Percentiles rank a stretch among this genome's conserved stretches.
Evolutionary conservation across 129 eudicot genomes (phyloP).

Genomic region (Saposhnikovia divaricata): DNA sequence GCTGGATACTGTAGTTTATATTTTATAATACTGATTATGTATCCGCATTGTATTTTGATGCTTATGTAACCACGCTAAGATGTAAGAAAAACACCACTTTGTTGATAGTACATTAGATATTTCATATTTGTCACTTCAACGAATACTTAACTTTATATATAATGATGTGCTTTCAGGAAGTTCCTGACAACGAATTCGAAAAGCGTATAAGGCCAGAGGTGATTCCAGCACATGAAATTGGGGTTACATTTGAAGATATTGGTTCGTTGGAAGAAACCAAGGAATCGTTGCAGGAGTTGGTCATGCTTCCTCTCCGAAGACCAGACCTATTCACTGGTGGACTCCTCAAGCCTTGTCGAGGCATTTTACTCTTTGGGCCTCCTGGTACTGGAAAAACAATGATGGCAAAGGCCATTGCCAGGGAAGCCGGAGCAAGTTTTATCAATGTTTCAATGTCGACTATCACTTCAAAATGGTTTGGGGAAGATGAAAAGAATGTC

Average conservation of each 20-base stretch:
- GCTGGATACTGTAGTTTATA: not conserved
- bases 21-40: not conserved
- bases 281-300: constrained; percentile 86
- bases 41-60: not conserved
- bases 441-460: constrained; percentile 90
- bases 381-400: constrained; percentile 28
- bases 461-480: constrained; percentile 96
- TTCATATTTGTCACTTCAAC: not conserved
- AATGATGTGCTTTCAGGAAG: constrained; percentile 44
- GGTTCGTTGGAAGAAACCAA: constrained; percentile 85
- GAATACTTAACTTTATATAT: not conserved
- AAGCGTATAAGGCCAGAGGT: constrained; percentile 93
- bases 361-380: constrained; percentile 45
- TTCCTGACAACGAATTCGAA: constrained; percentile 85
- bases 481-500: constrained; percentile 93
- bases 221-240: constrained; percentile 73
- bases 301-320: constrained; percentile 92
- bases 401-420: constrained; percentile 31
- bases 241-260: constrained; percentile 76
- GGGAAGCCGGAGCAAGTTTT: constrained; percentile 26
- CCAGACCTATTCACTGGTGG: constrained; percentile 96
- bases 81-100: not conserved
- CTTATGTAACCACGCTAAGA: not conserved
- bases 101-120: not conserved
- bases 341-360: constrained; percentile 90